Evolutionary conservation across 2,329 filamentous ascomycete genomes (phyloP).

Genomic region (Penicillium sp.): DNA sequence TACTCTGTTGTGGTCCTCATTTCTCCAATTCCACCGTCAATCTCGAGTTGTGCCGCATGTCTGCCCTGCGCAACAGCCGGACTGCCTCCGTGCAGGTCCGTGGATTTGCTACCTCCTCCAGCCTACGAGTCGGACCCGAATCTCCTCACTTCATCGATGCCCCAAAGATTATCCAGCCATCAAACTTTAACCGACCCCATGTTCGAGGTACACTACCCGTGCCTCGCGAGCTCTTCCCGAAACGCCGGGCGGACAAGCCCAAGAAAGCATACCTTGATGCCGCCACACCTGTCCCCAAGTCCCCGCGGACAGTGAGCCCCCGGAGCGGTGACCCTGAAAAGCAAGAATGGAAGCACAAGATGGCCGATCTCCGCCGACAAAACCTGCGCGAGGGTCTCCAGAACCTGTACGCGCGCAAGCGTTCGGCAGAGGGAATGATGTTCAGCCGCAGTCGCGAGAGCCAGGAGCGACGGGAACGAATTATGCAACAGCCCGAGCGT

Average conservation of each 20-base stretch:
- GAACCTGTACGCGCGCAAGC: slow-evolving; percentile 69
- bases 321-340: slow-evolving; percentile 50
- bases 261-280: slow-evolving; percentile 61
- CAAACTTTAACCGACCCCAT: slow-evolving; percentile 49
- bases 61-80: slow-evolving; percentile 39
- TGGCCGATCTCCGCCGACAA: slow-evolving; percentile 71
- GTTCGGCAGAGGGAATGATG: slow-evolving; percentile 42
- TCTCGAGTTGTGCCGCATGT: slow-evolving; percentile 30
- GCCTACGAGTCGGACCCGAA: slow-evolving; percentile 61
- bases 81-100: slow-evolving; percentile 42
- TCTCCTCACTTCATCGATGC: slow-evolving; percentile 86
- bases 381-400: slow-evolving; percentile 72
- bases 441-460: slow-evolving; percentile 48
- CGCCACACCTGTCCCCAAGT: slow-evolving; percentile 58
- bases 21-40: neutral
- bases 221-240: slow-evolving; percentile 76
- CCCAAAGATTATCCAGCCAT: slow-evolving; percentile 73
- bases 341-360: slow-evolving; percentile 67
- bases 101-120: slow-evolving; percentile 41
- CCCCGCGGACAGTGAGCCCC: slow-evolving; percentile 32
- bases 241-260: slow-evolving; percentile 63
- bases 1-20: neutral
- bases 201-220: slow-evolving; percentile 81
- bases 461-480: slow-evolving; percentile 52
- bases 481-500: slow-evolving; percentile 66